Percentiles rank a stretch among this genome's conserved stretches.
These are phyloP conservation scores for Starmerella sirachaensis DNA, from an alignment of 805 yeast species.

Conservation along the genomic window DNA sequence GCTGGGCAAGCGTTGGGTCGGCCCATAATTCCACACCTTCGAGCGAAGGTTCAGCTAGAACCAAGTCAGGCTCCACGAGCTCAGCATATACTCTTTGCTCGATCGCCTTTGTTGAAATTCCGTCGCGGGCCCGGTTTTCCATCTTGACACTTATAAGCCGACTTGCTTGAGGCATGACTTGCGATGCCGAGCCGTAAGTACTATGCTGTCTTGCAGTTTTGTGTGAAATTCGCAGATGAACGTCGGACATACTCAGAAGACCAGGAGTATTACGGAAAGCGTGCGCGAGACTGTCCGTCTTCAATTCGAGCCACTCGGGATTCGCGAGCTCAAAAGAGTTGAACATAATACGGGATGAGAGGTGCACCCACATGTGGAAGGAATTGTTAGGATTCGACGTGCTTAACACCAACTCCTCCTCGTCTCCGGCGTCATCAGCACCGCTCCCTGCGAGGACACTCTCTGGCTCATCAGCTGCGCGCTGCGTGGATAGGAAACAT, in stretches of 20 bases:
- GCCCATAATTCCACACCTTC: slow-evolving; percentile 46
- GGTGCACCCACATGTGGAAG: slow-evolving; percentile 21
- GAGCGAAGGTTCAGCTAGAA: slow-evolving; percentile 38
- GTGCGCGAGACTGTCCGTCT: slow-evolving; percentile 36
- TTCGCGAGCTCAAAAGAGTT: slow-evolving; percentile 3
- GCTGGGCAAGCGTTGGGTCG: slow-evolving; percentile 19
- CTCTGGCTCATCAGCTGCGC: not conserved
- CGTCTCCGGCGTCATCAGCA: slow-evolving; percentile 1
- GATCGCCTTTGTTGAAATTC: slow-evolving; percentile 20
- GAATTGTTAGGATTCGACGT: slow-evolving; percentile 8
- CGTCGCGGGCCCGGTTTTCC: slow-evolving; percentile 49
- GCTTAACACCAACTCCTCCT: slow-evolving; percentile 8
- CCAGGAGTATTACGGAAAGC: slow-evolving; percentile 25
- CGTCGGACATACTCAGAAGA: slow-evolving; percentile 19
- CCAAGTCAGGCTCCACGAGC: slow-evolving; percentile 43
- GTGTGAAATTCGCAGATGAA: slow-evolving; percentile 20
- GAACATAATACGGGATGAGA: slow-evolving; percentile 13
- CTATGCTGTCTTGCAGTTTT: slow-evolving; percentile 29
- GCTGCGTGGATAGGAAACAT: slow-evolving; percentile 7
- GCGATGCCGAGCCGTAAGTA: slow-evolving; percentile 4
- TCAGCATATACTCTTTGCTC: slow-evolving; percentile 49
- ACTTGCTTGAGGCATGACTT: slow-evolving; percentile 2
- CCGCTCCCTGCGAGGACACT: not conserved
- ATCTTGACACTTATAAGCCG: slow-evolving; percentile 13
- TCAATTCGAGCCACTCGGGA: slow-evolving; percentile 15